phyloP scores from a whole-genome alignment of 441 rosid species.

The Hura crepitans region DNA sequence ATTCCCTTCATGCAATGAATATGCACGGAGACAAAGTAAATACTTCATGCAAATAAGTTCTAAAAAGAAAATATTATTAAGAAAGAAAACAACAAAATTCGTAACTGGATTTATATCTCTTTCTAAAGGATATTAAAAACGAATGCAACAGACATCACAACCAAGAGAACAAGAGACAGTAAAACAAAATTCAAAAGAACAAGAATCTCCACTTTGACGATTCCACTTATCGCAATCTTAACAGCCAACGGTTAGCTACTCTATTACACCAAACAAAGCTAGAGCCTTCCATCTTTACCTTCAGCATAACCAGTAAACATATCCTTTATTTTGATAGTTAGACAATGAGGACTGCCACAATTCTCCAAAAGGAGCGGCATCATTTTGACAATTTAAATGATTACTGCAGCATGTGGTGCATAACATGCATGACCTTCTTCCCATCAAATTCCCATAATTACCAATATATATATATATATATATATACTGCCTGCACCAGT shows the following conservation, averaged over 20 bases:
- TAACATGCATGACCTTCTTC: too few relatives aligned
- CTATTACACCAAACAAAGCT: not conserved
- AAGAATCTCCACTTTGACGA: not conserved
- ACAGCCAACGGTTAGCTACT: not conserved
- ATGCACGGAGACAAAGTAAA: too few relatives aligned
- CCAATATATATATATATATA: too few relatives aligned
- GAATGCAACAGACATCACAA: not conserved
- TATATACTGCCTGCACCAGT: too few relatives aligned
- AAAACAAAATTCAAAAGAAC: not conserved
- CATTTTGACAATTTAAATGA: not conserved
- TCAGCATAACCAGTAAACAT: too few relatives aligned
- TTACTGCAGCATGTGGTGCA: not conserved
- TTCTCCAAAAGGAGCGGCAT: not conserved
- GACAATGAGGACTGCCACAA: not conserved
- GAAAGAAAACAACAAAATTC: not conserved
- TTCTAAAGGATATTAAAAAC: not conserved
- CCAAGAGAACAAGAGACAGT: not conserved
- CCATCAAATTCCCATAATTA: too few relatives aligned
- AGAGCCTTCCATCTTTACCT: too few relatives aligned
- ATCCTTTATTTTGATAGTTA: too few relatives aligned
- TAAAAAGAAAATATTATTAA: too few relatives aligned
- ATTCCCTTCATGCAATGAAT: not conserved
- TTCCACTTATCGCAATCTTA: not conserved
- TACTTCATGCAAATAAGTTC: too few relatives aligned
- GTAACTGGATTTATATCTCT: not conserved